Conservation (phyloP, 2,329 filamentous ascomycete genomes). For the Aureobasidium sp. region DNA sequence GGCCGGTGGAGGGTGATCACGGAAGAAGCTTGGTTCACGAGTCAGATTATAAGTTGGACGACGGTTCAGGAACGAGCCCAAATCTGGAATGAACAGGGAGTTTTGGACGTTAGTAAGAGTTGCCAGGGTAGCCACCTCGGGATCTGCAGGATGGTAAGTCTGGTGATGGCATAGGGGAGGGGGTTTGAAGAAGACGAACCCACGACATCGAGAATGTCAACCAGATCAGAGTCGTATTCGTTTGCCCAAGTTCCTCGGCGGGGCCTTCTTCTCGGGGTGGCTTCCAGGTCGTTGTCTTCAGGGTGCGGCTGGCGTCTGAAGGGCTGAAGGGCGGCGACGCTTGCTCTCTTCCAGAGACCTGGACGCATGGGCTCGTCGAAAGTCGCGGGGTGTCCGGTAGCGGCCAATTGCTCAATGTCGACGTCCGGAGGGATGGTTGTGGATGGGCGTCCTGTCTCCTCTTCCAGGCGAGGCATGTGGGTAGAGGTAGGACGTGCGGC, state of each 20-base stretch:
- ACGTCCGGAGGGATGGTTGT: neutral
- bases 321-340: constrained; percentile 1
- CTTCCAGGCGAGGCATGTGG: constrained; percentile 9
- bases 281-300: neutral
- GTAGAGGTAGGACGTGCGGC: neutral
- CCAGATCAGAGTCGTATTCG: constrained; percentile 56
- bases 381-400: neutral
- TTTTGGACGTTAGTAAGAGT: constrained; percentile 87
- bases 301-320: neutral
- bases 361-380: neutral
- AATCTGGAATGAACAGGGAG: constrained; percentile 73
- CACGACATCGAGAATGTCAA: constrained; percentile 61
- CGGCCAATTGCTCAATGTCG: neutral
- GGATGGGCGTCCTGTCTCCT: constrained; percentile 4
- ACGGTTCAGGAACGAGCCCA: constrained; percentile 68
- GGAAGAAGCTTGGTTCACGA: constrained; percentile 31
- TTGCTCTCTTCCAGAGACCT: constrained; percentile 8
- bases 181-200: constrained; percentile 38
- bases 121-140: constrained; percentile 72
- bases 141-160: constrained; percentile 48
- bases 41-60: constrained; percentile 70
- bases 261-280: neutral
- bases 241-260: constrained; percentile 2
- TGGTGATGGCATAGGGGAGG: neutral
- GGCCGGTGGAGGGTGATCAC: neutral